Evolutionary conservation across 2,329 filamentous ascomycete species (phyloP).

Genomic region (Fusarium sp.): DNA sequence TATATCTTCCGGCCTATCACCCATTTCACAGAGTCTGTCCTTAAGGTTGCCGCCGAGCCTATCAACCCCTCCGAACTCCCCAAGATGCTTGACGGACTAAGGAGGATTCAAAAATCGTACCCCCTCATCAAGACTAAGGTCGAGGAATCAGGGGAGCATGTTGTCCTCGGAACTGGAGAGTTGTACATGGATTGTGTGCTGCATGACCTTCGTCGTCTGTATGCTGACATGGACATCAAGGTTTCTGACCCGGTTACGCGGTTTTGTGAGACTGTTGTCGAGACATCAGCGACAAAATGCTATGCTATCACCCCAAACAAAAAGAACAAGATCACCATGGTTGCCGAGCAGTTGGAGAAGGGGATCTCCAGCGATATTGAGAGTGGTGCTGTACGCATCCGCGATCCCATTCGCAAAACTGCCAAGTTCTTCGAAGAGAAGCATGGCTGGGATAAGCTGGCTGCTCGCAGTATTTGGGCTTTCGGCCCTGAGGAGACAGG

Average conservation of each 20-base stretch:
- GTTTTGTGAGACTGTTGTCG: constrained; percentile 97
- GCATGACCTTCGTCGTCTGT: constrained; percentile 91
- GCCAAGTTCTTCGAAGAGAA: constrained; percentile 98
- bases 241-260: constrained; percentile 97
- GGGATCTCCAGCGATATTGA: constrained; percentile 97
- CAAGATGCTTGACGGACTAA: constrained; percentile 97
- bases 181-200: constrained; percentile 99
- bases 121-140: constrained; percentile 96
- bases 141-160: constrained; percentile 96
- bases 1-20: constrained; percentile 94
- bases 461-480: constrained; percentile 95
- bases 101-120: constrained; percentile 98
- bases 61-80: constrained; percentile 98
- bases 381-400: constrained; percentile 87
- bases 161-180: constrained; percentile 94
- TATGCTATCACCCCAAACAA: constrained; percentile 98
- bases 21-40: constrained; percentile 96
- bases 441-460: constrained; percentile 96
- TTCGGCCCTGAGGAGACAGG: constrained; percentile 96
- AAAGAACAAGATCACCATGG: constrained; percentile 99
- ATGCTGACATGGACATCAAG: constrained; percentile 99
- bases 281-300: constrained; percentile 97
- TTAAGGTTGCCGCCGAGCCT: constrained; percentile 97
- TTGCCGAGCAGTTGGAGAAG: constrained; percentile 93
- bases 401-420: constrained; percentile 90